phyloP scores from a whole-genome alignment of 2,329 filamentous ascomycete genomes.

The Thelonectria discophora region DNA sequence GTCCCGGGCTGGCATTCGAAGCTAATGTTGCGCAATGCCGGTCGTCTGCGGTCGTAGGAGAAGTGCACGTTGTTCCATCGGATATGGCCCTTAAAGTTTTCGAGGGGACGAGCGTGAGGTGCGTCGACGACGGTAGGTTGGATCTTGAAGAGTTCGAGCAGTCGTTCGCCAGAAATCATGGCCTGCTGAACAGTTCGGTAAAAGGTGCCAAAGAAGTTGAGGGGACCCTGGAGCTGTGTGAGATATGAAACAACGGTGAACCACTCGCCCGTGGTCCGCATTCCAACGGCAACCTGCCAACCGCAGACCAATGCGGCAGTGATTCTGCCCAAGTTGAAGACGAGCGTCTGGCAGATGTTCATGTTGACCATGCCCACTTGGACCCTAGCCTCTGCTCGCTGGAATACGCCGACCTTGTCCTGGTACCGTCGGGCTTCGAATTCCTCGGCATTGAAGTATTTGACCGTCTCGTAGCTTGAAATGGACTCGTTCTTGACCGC shows the following conservation, averaged over 20 bases:
- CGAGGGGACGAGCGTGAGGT: conserved; percentile 68
- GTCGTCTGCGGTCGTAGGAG: conserved; percentile 85
- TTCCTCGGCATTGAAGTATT: conserved; percentile 86
- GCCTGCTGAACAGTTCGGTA: conserved; percentile 96
- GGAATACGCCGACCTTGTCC: conserved; percentile 74
- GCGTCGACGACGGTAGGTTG: conserved; percentile 88
- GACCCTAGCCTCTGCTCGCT: conserved; percentile 78
- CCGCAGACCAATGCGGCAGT: conserved; percentile 77
- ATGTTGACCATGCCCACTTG: conserved; percentile 80
- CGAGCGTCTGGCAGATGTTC: conserved; percentile 81
- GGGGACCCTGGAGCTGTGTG: conserved; percentile 79
- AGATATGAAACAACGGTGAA: conserved; percentile 79
- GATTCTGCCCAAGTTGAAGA: conserved; percentile 81
- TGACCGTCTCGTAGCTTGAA: conserved; percentile 96
- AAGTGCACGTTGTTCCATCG: conserved; percentile 90
- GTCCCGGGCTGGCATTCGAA: conserved; percentile 91
- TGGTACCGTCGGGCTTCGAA: conserved; percentile 82
- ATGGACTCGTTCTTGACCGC: conserved; percentile 99
- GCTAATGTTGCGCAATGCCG: conserved; percentile 82
- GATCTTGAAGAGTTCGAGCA: conserved; percentile 96
- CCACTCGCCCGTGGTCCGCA: conserved; percentile 74
- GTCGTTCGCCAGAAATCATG: conserved; percentile 95
- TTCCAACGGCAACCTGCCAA: conserved; percentile 76
- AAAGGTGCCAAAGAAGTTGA: conserved; percentile 93
- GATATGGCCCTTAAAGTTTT: conserved; percentile 80